Conservation (phyloP, 768 basidiomycete genomes). For the Tephrocybe sp. region DNA sequence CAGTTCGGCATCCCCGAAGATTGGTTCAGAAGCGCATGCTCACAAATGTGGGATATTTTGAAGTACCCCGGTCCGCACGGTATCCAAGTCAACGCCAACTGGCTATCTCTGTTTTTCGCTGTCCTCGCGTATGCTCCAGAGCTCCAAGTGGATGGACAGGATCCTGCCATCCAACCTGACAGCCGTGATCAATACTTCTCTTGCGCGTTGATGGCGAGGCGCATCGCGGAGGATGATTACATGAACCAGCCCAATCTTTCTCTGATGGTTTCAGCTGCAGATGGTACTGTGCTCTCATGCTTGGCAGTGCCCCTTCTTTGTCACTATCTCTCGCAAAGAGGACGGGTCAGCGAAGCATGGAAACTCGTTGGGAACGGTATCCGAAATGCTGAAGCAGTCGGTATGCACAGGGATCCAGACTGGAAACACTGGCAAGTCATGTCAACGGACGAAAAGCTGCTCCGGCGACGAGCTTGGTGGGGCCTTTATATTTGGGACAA, state of each 20-base stretch:
- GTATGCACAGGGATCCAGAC: slow-evolving; percentile 42
- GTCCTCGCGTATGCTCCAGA: slow-evolving; percentile 41
- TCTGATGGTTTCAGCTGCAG: slow-evolving; percentile 36
- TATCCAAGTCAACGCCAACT: slow-evolving; percentile 45
- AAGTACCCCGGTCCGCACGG: slow-evolving; percentile 26
- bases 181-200: slow-evolving; percentile 32
- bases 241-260: slow-evolving; percentile 31
- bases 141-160: neutral
- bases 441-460: slow-evolving; percentile 38
- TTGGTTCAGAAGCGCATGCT: slow-evolving; percentile 42
- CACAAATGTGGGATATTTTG: slow-evolving; percentile 45
- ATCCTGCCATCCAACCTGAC: slow-evolving; percentile 1
- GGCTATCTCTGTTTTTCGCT: slow-evolving; percentile 49
- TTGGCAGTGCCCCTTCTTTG: slow-evolving; percentile 43
- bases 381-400: slow-evolving; percentile 36
- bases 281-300: slow-evolving; percentile 45
- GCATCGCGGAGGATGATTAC: slow-evolving; percentile 43
- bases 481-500: slow-evolving; percentile 40
- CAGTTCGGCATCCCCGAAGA: slow-evolving; percentile 47
- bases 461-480: slow-evolving; percentile 44
- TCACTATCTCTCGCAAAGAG: slow-evolving; percentile 42
- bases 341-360: slow-evolving; percentile 49
- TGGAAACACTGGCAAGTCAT: slow-evolving; percentile 40
- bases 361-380: slow-evolving; percentile 40
- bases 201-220: slow-evolving; percentile 41